These are phyloP conservation scores for Graphilbum ipis-grandicollis DNA, from an alignment of 2,329 filamentous ascomycete species.

Conservation along the genomic window DNA sequence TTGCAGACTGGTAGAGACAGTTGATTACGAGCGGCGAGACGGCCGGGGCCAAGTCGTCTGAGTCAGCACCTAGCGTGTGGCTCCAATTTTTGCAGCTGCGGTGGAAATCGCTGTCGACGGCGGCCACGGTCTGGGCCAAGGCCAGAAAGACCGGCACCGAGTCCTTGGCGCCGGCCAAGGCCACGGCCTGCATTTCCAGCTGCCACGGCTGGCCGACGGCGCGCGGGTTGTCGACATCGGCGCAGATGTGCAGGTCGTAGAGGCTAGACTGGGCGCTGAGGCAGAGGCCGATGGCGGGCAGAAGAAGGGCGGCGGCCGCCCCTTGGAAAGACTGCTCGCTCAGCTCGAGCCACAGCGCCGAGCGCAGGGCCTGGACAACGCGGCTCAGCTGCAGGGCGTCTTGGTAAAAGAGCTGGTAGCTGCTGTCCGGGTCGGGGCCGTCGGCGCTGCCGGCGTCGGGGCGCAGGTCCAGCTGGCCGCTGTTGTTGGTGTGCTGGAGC, in stretches of 20 bases:
- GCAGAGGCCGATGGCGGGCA: conserved; percentile 3
- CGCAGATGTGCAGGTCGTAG: conserved; percentile 6
- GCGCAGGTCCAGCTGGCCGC: no score
- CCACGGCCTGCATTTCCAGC: conserved; percentile 6
- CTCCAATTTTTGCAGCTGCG: no score
- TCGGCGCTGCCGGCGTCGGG: neutral
- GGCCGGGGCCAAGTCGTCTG: no score
- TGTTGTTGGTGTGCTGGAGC: conserved; percentile 5
- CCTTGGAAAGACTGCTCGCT: neutral
- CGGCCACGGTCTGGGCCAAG: conserved; percentile 1
- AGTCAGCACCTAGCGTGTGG: neutral
- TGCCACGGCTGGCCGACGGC: conserved; percentile 2
- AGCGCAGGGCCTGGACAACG: conserved; percentile 2
- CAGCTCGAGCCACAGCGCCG: conserved; percentile 4
- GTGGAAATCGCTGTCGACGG: no score
- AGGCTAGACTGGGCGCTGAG: conserved; percentile 6
- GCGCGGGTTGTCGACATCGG: conserved; percentile 4
- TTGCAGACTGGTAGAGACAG: no score
- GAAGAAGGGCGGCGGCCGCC: neutral
- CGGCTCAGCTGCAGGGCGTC: conserved; percentile 5
- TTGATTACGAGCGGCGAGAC: no score
- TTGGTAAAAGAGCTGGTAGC: conserved; percentile 2
- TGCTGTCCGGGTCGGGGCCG: no score
- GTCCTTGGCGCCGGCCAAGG: conserved; percentile 3
- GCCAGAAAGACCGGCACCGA: neutral